Evolutionary conservation across 345 rosid genomes (phyloP).

Genomic region (Cochlearia excelsa): DNA sequence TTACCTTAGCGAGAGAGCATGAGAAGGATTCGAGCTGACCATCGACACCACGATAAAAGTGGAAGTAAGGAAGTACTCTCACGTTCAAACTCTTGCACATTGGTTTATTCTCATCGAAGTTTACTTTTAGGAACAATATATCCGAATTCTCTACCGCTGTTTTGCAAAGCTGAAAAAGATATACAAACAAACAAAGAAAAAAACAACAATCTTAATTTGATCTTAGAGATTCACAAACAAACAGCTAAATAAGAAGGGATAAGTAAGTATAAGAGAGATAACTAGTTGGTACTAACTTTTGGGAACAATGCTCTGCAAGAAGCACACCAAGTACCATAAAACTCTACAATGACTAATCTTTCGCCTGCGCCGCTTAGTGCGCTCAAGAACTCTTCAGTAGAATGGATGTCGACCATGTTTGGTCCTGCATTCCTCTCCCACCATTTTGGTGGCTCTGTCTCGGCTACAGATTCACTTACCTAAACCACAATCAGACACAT

Average conservation of each 20-base stretch:
- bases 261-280: background rate
- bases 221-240: background rate
- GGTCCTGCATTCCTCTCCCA: slow-evolving; percentile 85
- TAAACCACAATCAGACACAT: slow-evolving; percentile 27
- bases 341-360: slow-evolving; percentile 85
- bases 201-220: background rate
- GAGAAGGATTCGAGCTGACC: slow-evolving; percentile 83
- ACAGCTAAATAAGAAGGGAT: background rate
- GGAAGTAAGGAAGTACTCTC: slow-evolving; percentile 84
- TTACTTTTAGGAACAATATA: slow-evolving; percentile 76
- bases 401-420: slow-evolving; percentile 86
- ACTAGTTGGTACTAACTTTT: slow-evolving; percentile 36
- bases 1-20: slow-evolving; percentile 5
- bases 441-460: slow-evolving; percentile 85
- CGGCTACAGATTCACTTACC: slow-evolving; percentile 41
- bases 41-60: slow-evolving; percentile 81
- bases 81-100: slow-evolving; percentile 93
- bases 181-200: background rate
- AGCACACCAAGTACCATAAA: slow-evolving; percentile 98
- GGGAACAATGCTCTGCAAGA: slow-evolving; percentile 89
- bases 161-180: slow-evolving; percentile 59
- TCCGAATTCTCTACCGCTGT: slow-evolving; percentile 75
- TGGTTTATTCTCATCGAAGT: slow-evolving; percentile 83
- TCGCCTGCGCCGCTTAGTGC: slow-evolving; percentile 75
- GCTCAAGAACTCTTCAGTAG: slow-evolving; percentile 72